Base-by-base conservation (phyloP, 768 basidiomycete genomes). In the Paxillus rubicundulus region DNA sequence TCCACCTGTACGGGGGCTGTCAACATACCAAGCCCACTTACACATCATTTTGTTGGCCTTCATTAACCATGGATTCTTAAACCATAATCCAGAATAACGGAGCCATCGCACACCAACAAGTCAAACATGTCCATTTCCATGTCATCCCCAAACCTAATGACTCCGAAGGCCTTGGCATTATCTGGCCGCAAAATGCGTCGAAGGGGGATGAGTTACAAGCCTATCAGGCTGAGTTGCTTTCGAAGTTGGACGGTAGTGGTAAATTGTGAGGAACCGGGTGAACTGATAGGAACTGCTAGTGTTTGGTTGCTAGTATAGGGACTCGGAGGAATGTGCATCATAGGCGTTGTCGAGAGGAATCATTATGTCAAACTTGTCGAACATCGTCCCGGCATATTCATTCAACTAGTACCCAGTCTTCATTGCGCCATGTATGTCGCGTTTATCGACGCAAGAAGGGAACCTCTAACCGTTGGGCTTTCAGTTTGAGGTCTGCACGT, bases 91-190 rank as follows among this genome's bases (percentile, higher is more conserved):
- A 86, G 84, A 89, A 88, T 73, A 89, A 89, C 60, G 86, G 87
- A 4, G 67, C 73, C 37, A 70, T 79, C 59, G 87, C 80, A 49
- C 85, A 80, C 63, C 84, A 82, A 72, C 74, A 81, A 47, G 92
- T 96, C 24, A 81, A 85, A 49, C 93, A 96, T 61, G 92, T 93
- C 13, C 92, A 96, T 68, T 93, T 93, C 73, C 93, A 98, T 62
- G 78, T 98, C 60, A 95, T 98, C 55, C 94, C 95, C 3, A 98
- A 97, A 67, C 92, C 89, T 0, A 65, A 72, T 5, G 80, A 84
- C 41, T 65, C 79, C 5, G 84, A 88, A 59, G 96, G 96, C 4
- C 77, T 99, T 24, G 82, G 82, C 12, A 72, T 45, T 33, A 44
- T 81, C 16, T 98, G 96, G 96, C 66, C 66, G 2, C 59, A n/a